These are phyloP conservation scores for Caryopteris hybrid DNA, from an alignment of 305 asterid genomes.

Conservation along the genomic window DNA sequence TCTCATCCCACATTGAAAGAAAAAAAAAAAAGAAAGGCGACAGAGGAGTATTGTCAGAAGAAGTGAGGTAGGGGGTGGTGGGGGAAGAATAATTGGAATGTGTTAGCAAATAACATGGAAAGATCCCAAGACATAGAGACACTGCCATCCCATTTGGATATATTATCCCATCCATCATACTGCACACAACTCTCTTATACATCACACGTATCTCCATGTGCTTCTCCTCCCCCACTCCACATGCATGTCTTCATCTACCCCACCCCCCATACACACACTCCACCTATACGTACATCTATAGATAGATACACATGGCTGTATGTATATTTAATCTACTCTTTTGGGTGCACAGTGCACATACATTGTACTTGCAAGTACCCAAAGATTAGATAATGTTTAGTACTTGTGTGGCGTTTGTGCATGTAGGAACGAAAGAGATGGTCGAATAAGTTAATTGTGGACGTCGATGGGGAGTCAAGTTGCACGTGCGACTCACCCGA, in stretches of 20 bases:
- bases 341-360: slow-evolving; percentile 26
- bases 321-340: background rate
- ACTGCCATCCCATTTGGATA: slow-evolving; percentile 33
- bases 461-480: background rate
- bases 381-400: background rate
- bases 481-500: no score
- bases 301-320: background rate
- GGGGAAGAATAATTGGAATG: slow-evolving; percentile 44
- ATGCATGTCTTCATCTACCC: slow-evolving; percentile 31
- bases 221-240: slow-evolving; percentile 49
- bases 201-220: slow-evolving; percentile 57
- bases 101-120: slow-evolving; percentile 66
- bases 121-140: slow-evolving; percentile 77
- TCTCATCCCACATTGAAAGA: no score
- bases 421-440: slow-evolving; percentile 7
- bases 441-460: background rate
- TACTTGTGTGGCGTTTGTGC: no score
- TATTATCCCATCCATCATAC: slow-evolving; percentile 20
- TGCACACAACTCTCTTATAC: no score
- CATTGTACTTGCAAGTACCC: slow-evolving; percentile 70
- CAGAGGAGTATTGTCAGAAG: background rate
- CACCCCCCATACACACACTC: background rate
- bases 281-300: background rate
- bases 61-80: slow-evolving; percentile 7
- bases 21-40: background rate